These are phyloP conservation scores for Xylariaceae sp. DNA, from an alignment of 2,329 filamentous ascomycete species.

Conservation along the genomic window DNA sequence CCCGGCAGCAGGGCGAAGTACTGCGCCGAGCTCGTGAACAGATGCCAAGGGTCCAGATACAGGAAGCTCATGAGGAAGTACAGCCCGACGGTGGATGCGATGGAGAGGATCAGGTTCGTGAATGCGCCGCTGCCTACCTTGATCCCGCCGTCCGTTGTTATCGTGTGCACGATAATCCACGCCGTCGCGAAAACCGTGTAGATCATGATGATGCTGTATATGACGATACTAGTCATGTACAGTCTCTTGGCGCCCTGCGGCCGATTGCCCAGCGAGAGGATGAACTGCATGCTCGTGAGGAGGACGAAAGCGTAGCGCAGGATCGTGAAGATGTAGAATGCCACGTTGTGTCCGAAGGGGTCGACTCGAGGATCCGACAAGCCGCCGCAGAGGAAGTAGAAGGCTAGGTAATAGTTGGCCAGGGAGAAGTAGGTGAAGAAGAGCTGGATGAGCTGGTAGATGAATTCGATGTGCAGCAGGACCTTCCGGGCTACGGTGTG, in stretches of 20 bases:
- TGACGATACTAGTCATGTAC: slow-evolving; percentile 80
- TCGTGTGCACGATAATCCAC: slow-evolving; percentile 83
- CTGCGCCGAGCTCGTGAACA: slow-evolving; percentile 86
- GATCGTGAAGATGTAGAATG: slow-evolving; percentile 78
- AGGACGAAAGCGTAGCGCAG: slow-evolving; percentile 81
- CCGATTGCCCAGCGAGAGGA: slow-evolving; percentile 90
- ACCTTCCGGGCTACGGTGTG: slow-evolving; percentile 87
- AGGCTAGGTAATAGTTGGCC: slow-evolving; percentile 97
- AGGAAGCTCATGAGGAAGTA: slow-evolving; percentile 97
- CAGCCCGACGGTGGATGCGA: slow-evolving; percentile 82
- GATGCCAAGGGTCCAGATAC: slow-evolving; percentile 98
- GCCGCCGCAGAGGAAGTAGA: slow-evolving; percentile 95
- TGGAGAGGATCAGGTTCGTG: slow-evolving; percentile 88
- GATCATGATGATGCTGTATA: slow-evolving; percentile 91
- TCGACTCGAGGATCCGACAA: slow-evolving; percentile 74
- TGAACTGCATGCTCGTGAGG: slow-evolving; percentile 91
- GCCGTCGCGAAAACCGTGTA: slow-evolving; percentile 89
- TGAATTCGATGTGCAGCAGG: slow-evolving; percentile 87
- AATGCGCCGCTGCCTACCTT: slow-evolving; percentile 81
- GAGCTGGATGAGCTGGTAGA: slow-evolving; percentile 90
- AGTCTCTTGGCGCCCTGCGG: slow-evolving; percentile 91
- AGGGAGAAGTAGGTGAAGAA: slow-evolving; percentile 97
- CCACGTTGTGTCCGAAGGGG: slow-evolving; percentile 86
- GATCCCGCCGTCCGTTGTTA: slow-evolving; percentile 43
- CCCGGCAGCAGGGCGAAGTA: slow-evolving; percentile 90